Percentiles rank a stretch among this genome's conserved stretches.
These are phyloP conservation scores for Fraxinus ornus DNA, from an alignment of 305 asterid genomes.

Conservation along the genomic window DNA sequence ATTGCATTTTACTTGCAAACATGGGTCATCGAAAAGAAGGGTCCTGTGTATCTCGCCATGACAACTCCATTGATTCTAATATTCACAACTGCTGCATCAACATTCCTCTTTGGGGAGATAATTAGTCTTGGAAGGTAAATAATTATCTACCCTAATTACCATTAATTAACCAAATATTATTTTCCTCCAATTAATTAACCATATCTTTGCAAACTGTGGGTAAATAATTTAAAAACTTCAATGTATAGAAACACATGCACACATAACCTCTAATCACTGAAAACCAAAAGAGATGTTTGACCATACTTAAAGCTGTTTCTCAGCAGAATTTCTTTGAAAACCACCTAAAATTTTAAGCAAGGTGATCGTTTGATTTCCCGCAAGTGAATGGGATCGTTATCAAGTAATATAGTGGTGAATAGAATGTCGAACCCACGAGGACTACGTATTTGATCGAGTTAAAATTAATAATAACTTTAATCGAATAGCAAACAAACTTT, in stretches of 20 bases:
- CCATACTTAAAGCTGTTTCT: background rate
- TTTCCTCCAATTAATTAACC: background rate
- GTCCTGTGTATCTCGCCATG: constrained; percentile 80
- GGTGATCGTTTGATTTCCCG: no score
- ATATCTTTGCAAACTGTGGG: background rate
- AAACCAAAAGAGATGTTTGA: background rate
- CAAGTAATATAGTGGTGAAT: no score
- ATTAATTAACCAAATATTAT: background rate
- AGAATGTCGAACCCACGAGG: no score
- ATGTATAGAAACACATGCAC: background rate
- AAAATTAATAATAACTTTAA: no score
- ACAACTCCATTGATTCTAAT: constrained; percentile 71
- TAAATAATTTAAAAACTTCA: no score
- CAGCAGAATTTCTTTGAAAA: background rate
- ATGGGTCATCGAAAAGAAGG: constrained; percentile 91
- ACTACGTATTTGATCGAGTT: no score
- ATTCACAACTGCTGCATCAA: constrained; percentile 64
- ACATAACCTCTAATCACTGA: background rate
- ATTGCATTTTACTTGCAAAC: constrained; percentile 77
- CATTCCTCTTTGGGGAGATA: constrained; percentile 69
- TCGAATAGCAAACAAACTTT: no score
- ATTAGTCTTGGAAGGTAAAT: constrained; percentile 75
- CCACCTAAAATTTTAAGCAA: no score
- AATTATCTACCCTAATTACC: background rate
- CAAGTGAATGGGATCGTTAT: no score